phyloP scores from a whole-genome alignment of 73 alveolate species.

The Durusdinium trenchii region DNA sequence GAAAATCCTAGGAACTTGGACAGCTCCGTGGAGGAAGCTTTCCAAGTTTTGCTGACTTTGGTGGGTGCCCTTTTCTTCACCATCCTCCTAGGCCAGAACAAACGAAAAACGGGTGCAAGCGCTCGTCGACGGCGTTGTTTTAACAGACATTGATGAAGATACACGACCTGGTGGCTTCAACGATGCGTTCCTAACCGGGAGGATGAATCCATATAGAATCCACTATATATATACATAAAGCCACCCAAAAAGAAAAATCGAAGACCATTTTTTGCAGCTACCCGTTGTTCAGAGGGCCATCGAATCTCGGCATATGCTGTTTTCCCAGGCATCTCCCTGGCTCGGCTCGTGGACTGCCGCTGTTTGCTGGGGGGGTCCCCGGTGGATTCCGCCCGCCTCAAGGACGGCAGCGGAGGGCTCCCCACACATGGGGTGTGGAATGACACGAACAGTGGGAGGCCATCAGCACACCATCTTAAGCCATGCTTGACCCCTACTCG shows the following conservation, averaged over 20 bases:
- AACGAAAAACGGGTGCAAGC: not conserved
- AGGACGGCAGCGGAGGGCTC: not conserved
- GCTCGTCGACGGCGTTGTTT: not conserved
- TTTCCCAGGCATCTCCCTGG: conserved; percentile 31
- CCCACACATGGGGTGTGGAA: not conserved
- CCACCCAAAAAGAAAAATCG: not conserved
- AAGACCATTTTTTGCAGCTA: too few species aligned
- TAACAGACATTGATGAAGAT: not conserved
- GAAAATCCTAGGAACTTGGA: not conserved
- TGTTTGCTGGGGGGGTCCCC: not conserved
- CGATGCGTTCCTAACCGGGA: not conserved
- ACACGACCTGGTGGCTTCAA: not conserved
- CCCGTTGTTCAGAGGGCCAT: not conserved
- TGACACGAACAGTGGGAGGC: too few species aligned
- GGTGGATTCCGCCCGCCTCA: not conserved
- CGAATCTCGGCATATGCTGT: too few species aligned
- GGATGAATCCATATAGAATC: not conserved
- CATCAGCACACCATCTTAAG: too few species aligned
- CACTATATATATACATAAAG: not conserved
- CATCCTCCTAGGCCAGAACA: not conserved
- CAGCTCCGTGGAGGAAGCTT: not conserved
- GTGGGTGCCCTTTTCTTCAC: conserved; percentile 51
- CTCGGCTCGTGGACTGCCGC: not conserved
- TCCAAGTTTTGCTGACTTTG: conserved; percentile 43
- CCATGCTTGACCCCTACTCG: not conserved